phyloP scores from a whole-genome alignment of 2,329 filamentous ascomycete species.

The Colletotrichum eremochloae region DNA sequence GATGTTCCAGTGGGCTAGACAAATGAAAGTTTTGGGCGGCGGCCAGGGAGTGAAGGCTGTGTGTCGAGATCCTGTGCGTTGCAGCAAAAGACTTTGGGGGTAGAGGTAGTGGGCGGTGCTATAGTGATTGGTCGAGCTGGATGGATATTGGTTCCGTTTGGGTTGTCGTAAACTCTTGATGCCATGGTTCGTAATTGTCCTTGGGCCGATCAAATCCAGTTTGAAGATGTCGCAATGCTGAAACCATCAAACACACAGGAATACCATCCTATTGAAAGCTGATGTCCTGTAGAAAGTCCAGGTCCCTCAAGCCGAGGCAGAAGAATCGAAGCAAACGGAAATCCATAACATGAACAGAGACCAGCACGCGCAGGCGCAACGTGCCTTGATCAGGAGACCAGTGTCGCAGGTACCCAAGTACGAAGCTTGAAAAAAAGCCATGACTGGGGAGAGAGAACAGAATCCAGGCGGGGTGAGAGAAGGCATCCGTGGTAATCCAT shows the following conservation, averaged over 20 bases:
- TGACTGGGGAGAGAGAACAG: not conserved
- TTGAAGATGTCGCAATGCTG: not conserved
- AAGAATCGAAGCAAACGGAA: conserved; percentile 31
- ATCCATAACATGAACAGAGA: conserved; percentile 38
- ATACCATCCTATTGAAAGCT: not conserved
- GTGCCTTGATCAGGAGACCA: conserved; percentile 1
- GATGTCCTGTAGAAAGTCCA: not conserved
- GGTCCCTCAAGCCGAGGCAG: not conserved
- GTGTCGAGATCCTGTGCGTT: not conserved
- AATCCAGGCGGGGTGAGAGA: not conserved
- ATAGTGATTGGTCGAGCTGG: not conserved
- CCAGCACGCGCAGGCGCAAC: conserved; percentile 5
- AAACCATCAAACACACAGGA: not conserved
- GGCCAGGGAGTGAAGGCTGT: not conserved
- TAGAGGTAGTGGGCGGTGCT: no score
- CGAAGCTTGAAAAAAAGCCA: conserved; percentile 25
- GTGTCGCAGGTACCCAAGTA: conserved; percentile 3
- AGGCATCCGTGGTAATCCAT: conserved; percentile 14
- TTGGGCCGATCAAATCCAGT: not conserved
- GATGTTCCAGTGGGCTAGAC: not conserved
- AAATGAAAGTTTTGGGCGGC: conserved; percentile 6
- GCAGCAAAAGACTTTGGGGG: not conserved
- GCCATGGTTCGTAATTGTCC: not conserved
- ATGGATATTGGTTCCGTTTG: not conserved
- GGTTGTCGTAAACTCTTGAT: not conserved